Evolutionary conservation across 2,329 filamentous ascomycete genomes (phyloP), one percentile per base, ranked within the genome.

Genomic region (Pseudogymnoascus sp.): DNA sequence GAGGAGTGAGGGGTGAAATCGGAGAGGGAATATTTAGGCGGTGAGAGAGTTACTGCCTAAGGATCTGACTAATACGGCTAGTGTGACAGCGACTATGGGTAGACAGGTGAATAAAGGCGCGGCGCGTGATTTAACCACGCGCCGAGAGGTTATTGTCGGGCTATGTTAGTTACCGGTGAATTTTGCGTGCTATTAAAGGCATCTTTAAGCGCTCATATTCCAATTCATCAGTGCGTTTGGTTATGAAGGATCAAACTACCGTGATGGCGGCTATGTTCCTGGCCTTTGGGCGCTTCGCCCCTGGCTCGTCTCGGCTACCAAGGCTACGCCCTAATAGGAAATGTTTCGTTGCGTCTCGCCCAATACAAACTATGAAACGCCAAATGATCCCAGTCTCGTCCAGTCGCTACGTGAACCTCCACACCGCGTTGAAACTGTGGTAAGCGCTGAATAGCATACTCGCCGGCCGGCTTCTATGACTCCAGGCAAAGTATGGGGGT

Each of bases 261-360:
- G 28, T 56, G 50, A 56, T 56, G 28, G 50, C 50, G 50, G 50
- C 50, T 56, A 56, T 56, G 50, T 56, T 56, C 50, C 50, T 56
- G 28, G 50, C 50, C 50, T 33, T 33, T 33, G 10, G 50, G 50
- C 50, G 50, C 50, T 33, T 56, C 50, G 50, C 50, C 50, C 50
- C 50, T 56, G 50, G 28, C 50, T 22, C 16, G 50, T 56, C 50
- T 56, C 28, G 50, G 50, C 50, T 56, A 56, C 50, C n/a, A 8
- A 56, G 50, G 50, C 50, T 56, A 56, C 28, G 16, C 50, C 16
- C 14, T 33, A 56, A 33, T 56, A 22, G 50, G 26, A 56, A 56
- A 56, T 33, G 50, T 56, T 56, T 56, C n/a, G 26, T 56, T 56
- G n/a, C 50, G 50, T 14, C 50, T 56, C 50, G 50, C 10, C 50